Evolutionary conservation across 768 basidiomycete genomes (phyloP).

Genomic region (Suillus placidus): DNA sequence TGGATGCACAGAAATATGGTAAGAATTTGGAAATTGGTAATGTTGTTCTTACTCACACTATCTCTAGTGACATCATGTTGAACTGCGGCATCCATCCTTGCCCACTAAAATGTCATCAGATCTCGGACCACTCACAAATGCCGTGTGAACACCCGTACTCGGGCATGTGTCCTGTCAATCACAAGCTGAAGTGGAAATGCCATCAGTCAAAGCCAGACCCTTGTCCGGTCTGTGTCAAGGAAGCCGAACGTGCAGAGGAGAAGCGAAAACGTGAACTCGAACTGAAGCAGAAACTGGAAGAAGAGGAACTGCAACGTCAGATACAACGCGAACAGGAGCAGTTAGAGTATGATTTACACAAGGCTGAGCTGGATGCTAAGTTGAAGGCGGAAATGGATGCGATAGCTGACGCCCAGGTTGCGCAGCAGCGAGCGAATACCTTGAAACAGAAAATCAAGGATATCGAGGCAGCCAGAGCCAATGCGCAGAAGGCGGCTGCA

Average conservation of each 20-base stretch:
- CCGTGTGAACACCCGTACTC: conserved; percentile 43
- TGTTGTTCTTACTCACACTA: conserved; percentile 1
- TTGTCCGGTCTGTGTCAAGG: conserved; percentile 54
- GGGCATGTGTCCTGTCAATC: conserved; percentile 45
- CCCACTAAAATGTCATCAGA: conserved; percentile 62
- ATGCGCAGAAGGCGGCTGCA: conserved; percentile 17
- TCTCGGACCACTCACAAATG: conserved; percentile 56
- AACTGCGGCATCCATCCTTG: conserved; percentile 57
- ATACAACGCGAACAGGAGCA: conserved; percentile 45
- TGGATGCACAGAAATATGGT: conserved; percentile 66
- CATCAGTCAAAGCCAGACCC: conserved; percentile 35
- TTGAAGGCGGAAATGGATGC: conserved; percentile 39
- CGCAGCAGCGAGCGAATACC: conserved; percentile 37
- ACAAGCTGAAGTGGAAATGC: conserved; percentile 49
- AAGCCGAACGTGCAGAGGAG: conserved; percentile 42
- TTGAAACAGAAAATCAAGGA: conserved; percentile 49
- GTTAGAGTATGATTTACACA: conserved; percentile 40
- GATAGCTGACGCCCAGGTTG: conserved; percentile 40
- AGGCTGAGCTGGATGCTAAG: conserved; percentile 48
- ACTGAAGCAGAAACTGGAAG: conserved; percentile 48
- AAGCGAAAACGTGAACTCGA: conserved; percentile 43
- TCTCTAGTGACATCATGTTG: conserved; percentile 47
- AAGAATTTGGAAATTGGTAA: conserved; percentile 17
- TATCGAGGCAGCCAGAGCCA: conserved; percentile 37
- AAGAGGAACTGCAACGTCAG: conserved; percentile 40